Evolutionary conservation across 345 rosid genomes (phyloP), one percentile per base, ranked within the genome.

Genomic region (Corchorus olitorius): DNA sequence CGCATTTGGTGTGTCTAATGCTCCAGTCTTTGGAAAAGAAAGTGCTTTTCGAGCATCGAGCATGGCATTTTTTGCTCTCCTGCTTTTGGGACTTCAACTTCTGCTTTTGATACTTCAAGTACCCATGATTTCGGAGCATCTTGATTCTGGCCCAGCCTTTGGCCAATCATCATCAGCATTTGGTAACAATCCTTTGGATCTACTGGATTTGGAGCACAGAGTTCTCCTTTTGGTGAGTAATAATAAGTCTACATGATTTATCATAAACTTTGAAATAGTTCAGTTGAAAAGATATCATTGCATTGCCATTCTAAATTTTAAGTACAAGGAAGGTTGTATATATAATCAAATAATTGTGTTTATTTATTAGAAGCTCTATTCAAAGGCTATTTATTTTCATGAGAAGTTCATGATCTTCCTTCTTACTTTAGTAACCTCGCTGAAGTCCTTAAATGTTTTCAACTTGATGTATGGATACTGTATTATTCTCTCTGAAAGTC

Each of bases 141-240:
- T 39, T 81, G 83, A 86, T 55, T 86, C 97, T 7, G 67, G 88
- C 78, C 89, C 94, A 62, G 85, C 90, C 75, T 93, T 93, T 81
- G 98, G 89, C 65, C 99, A 93, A 73, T 83, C 98, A 72, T 61
- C 86, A 35, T 76, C 98, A 58, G 83, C 93, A 45, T 94, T 97
- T 89, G 89, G 92, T 70, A 89, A 91, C 84, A 90, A 84, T 72
- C 80, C 91, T 67, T 94, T 94, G 93, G 88, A 55, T 79, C 87
- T 41, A 76, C 97, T 73, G 81, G 91, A 64, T 91, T 92, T 76
- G 94, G 94, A 77, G 83, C 87, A 45, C 99, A 89, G 83, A 87
- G 87, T 81, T 89, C 86, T 77, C 78, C 92, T 61, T 93, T 87
- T 69, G 92, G 91, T 90, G 65, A 81, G 91, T 79, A 35, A 53